A percentile compares a stretch with the other conserved stretches of the same genome.
phyloP scores from a whole-genome alignment of 1,284 basidiomycete genomes.

The Cutaneotrichosporon mucoides region DNA sequence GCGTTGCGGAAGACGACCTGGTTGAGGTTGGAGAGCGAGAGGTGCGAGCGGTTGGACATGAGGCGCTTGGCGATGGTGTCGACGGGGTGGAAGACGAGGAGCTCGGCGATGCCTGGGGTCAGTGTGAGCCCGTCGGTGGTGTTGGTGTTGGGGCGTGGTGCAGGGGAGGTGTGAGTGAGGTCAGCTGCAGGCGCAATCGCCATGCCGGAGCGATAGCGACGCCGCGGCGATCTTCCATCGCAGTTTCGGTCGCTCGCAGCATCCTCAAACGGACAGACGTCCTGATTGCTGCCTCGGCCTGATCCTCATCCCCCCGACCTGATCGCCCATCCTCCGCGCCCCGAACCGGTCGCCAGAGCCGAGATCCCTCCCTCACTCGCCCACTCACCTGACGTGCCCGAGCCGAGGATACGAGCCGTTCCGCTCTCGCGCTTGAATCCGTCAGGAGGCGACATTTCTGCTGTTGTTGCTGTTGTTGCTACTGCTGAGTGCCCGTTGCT shows the following conservation, averaged over 20 bases:
- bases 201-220: too few species aligned
- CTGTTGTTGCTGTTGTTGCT: too few species aligned
- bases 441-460: constrained; percentile 42
- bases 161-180: too few species aligned
- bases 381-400: constrained; percentile 76
- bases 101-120: constrained; percentile 78
- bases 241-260: too few species aligned
- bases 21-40: constrained; percentile 61
- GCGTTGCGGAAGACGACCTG: constrained; percentile 84
- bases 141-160: background rate
- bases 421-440: constrained; percentile 65
- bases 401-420: constrained; percentile 84
- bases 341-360: background rate
- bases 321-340: too few species aligned
- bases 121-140: background rate
- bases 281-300: background rate
- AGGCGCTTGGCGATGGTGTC: constrained; percentile 96
- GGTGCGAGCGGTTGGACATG: constrained; percentile 91
- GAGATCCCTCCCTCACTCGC: too few species aligned
- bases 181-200: too few species aligned
- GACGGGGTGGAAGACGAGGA: constrained; percentile 84
- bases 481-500: too few species aligned
- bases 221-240: too few species aligned
- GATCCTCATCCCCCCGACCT: too few species aligned
- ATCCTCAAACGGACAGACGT: too few species aligned